Conservation (phyloP, 495 filamentous ascomycete genomes). For the Parathielavia appendiculata region DNA sequence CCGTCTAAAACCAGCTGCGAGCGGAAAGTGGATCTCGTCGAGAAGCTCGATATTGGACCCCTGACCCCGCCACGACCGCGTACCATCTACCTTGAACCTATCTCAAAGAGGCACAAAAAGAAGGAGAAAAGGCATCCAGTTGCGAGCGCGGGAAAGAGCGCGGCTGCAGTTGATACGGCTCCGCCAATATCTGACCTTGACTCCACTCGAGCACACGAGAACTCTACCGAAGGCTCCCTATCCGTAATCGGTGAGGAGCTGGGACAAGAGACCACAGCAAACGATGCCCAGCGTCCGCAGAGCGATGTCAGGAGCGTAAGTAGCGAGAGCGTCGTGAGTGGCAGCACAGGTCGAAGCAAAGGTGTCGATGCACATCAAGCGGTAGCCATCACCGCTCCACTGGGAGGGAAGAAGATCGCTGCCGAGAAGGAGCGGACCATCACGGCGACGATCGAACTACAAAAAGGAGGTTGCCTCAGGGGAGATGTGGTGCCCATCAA, state of each 20-base stretch:
- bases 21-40: slow-evolving; percentile 69
- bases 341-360: slow-evolving; percentile 38
- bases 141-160: slow-evolving; percentile 23
- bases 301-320: slow-evolving; percentile 46
- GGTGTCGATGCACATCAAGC: slow-evolving; percentile 31
- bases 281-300: slow-evolving; percentile 31
- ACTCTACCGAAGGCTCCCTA: slow-evolving; percentile 39
- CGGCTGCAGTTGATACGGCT: slow-evolving; percentile 25
- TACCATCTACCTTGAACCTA: slow-evolving; percentile 75
- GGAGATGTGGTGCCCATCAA: slow-evolving; percentile 78
- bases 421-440: slow-evolving; percentile 59
- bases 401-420: slow-evolving; percentile 16
- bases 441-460: slow-evolving; percentile 76
- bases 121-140: slow-evolving; percentile 47
- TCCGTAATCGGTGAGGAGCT: slow-evolving; percentile 37
- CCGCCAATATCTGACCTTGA: slow-evolving; percentile 36
- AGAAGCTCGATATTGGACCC: slow-evolving; percentile 58
- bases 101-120: slow-evolving; percentile 52
- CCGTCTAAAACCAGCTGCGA: slow-evolving; percentile 73
- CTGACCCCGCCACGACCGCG: slow-evolving; percentile 56
- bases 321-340: slow-evolving; percentile 41
- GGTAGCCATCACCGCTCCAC: slow-evolving; percentile 7
- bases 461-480: slow-evolving; percentile 76
- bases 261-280: slow-evolving; percentile 21
- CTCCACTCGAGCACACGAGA: slow-evolving; percentile 38